Evolutionary conservation across 1,284 basidiomycete species (phyloP), one percentile per base, ranked within the genome.

Genomic region (Marasmius oreades): DNA sequence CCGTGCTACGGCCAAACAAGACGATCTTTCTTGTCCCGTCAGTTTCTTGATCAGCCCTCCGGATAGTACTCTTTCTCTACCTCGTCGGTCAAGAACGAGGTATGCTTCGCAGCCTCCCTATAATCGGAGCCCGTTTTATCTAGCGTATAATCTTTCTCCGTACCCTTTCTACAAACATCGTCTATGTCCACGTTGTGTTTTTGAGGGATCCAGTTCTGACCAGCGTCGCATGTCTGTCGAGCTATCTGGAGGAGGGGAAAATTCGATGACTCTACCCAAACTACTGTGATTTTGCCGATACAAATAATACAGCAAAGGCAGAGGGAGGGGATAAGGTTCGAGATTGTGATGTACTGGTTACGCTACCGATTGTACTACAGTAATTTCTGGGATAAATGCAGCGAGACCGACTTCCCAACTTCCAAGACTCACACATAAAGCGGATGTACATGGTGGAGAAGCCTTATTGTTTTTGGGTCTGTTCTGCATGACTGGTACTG

Each of bases 241-340:
- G 10, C 28, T 10, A 10, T 31, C 10, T 31, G 28, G 28, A 5
- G 28, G 28, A 31, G 28, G 10, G 10, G 28, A 31, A 31, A 31
- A 31, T 4, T 31, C 4, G 28, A 10, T 31, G 10, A 31, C n/a
- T 77, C 81, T 8, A 82, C 78, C 5, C 84, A 87, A 66, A 80
- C 85, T 79, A 76, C 79, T 1, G 64, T 85, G 59, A 70, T 73
- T 5, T 61, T 85, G 1, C 77, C 82, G 1, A 67, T 75, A 51
- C 52, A 26, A 24, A 16, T 10, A 43, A 53, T 20, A 22, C 39
- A 28, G 16, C 22, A 16, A 50, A 31, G 6, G 26, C 23, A 4
- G n/a, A 50, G 26, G 28, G 28, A 26, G 18, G n/a, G 28, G 16
- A 26, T 26, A 33, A 50, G 28, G 2, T 50, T 23, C 31, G n/a